phyloP scores from a whole-genome alignment of 2,329 filamentous ascomycete genomes.

The Paraphaeosphaeria sporulosa region DNA sequence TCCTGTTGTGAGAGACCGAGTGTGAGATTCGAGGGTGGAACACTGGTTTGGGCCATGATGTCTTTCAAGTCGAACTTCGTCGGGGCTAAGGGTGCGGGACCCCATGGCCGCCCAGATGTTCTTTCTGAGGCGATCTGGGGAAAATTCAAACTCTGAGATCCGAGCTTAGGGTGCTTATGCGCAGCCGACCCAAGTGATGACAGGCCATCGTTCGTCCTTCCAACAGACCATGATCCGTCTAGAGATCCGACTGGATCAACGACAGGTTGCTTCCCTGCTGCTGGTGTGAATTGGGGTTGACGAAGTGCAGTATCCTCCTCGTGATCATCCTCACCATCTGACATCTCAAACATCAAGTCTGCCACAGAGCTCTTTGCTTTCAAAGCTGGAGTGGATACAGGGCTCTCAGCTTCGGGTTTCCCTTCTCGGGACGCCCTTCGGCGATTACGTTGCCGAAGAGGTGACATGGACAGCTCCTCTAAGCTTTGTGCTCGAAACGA shows the following conservation, averaged over 20 bases:
- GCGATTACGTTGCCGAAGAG: conserved; percentile 54
- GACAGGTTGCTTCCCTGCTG: conserved; percentile 14
- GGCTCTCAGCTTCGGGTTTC: conserved; percentile 63
- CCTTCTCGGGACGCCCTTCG: conserved; percentile 51
- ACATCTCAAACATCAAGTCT: conserved; percentile 95
- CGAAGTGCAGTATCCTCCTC: conserved; percentile 25
- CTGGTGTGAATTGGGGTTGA: conserved; percentile 30
- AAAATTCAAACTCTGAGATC: conserved; percentile 34
- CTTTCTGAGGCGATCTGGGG: conserved; percentile 32
- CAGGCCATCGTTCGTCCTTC: conserved; percentile 22
- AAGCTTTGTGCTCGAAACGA: conserved; percentile 70
- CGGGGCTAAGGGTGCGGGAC: conserved; percentile 60
- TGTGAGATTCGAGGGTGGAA: conserved; percentile 61
- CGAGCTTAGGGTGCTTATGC: conserved; percentile 22
- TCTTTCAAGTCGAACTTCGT: conserved; percentile 76
- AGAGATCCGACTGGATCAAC: conserved; percentile 31
- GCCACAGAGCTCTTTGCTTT: conserved; percentile 71
- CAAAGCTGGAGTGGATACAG: conserved; percentile 70
- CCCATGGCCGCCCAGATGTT: conserved; percentile 59
- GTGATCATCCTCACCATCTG: conserved; percentile 69
- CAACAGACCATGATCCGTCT: conserved; percentile 35
- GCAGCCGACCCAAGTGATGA: conserved; percentile 24
- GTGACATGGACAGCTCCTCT: conserved; percentile 66
- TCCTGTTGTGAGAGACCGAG: conserved; percentile 58
- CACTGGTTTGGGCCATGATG: conserved; percentile 72